Percentiles rank a stretch among this genome's conserved stretches.
Conservation (phyloP, 169 alveolate genomes). For the Besnoitia besnoiti region DNA sequence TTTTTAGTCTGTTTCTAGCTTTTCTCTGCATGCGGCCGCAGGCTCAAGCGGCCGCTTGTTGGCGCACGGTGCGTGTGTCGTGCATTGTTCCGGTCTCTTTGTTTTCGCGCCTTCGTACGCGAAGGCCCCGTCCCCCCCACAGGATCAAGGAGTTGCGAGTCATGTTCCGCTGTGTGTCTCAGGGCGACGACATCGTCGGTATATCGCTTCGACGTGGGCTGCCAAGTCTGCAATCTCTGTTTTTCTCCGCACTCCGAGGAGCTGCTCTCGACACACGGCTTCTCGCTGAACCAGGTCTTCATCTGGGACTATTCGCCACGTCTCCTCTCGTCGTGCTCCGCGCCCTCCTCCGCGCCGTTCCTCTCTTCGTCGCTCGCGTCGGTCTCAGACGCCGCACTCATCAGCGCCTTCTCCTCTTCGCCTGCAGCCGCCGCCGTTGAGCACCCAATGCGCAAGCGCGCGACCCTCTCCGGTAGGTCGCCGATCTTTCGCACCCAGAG, state of each 20-base stretch:
- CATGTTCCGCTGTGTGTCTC: neutral
- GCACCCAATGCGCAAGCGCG: neutral
- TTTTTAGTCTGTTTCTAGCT: neutral
- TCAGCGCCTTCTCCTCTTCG: slow-evolving; percentile 19
- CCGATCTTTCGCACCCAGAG: neutral
- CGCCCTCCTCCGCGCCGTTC: neutral
- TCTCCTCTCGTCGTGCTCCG: slow-evolving; percentile 84
- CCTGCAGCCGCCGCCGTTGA: slow-evolving; percentile 40
- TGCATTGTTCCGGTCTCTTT: no score
- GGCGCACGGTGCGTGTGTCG: no score
- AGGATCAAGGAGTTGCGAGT: no score
- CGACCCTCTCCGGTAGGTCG: neutral
- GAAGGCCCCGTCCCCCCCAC: no score
- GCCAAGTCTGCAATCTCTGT: slow-evolving; percentile 93
- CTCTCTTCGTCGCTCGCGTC: neutral
- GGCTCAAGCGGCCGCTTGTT: no score
- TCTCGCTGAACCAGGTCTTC: slow-evolving; percentile 90
- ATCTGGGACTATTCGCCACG: slow-evolving; percentile 94
- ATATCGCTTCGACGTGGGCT: slow-evolving; percentile 89
- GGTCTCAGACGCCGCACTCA: neutral
- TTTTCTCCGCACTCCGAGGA: slow-evolving; percentile 93
- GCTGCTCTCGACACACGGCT: slow-evolving; percentile 96
- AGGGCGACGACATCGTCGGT: slow-evolving; percentile 77
- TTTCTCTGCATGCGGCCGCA: no score
- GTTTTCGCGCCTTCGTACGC: no score